Evolutionary conservation across 2,329 filamentous ascomycete genomes (phyloP).

Genomic region (Hirsutella thompsonii): DNA sequence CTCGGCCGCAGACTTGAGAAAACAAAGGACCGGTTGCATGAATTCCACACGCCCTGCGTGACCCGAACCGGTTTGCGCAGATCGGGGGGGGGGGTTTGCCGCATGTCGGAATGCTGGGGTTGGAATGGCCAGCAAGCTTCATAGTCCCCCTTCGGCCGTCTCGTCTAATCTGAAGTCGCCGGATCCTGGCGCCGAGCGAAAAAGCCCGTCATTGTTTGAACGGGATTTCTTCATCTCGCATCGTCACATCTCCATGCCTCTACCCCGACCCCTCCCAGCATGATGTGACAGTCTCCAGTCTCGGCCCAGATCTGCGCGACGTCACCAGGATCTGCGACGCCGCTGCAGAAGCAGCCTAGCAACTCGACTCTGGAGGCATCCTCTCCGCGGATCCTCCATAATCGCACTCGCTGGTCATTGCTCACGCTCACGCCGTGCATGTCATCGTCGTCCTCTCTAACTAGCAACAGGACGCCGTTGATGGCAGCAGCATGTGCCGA

Average conservation of each 20-base stretch:
- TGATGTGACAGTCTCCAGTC: slow-evolving; percentile 8
- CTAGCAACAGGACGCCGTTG: slow-evolving; percentile 38
- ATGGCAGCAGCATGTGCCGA: slow-evolving; percentile 61
- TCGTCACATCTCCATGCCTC: slow-evolving; percentile 25
- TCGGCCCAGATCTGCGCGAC: slow-evolving; percentile 21
- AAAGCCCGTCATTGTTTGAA: too few species aligned
- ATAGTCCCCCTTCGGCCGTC: too few species aligned
- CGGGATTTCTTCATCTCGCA: background rate
- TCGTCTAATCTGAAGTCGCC: too few species aligned
- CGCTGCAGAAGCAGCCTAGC: slow-evolving; percentile 39
- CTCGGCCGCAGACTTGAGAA: too few species aligned
- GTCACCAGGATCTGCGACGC: slow-evolving; percentile 47
- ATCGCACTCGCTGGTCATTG: slow-evolving; percentile 47
- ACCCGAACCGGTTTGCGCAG: too few species aligned
- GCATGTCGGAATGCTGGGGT: too few species aligned
- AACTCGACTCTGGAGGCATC: slow-evolving; percentile 18
- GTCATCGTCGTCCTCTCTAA: slow-evolving; percentile 3
- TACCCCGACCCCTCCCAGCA: slow-evolving; percentile 33
- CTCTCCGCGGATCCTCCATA: slow-evolving; percentile 12
- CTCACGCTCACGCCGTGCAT: slow-evolving; percentile 30
- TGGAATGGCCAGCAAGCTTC: too few species aligned
- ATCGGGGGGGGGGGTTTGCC: too few species aligned
- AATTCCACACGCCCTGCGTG: too few species aligned
- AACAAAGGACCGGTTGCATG: too few species aligned
- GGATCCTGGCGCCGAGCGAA: too few species aligned